Evolutionary conservation across 148 eudicot genomes (phyloP).

Genomic region (Rhododendron ovatum): DNA sequence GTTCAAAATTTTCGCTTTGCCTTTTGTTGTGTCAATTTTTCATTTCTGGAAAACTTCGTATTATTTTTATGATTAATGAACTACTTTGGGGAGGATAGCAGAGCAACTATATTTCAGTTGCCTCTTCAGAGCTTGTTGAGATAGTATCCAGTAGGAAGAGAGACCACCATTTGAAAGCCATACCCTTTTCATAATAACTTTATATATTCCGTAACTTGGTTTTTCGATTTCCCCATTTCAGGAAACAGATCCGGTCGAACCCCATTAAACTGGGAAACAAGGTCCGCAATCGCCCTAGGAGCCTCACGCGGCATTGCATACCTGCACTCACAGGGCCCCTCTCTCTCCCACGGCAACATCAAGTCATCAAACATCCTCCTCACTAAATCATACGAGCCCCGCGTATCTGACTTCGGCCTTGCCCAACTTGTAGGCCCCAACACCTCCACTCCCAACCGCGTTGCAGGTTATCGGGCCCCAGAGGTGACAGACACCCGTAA

Average conservation of each 20-base stretch:
- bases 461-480: constrained; percentile 82
- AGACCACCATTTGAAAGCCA: neutral
- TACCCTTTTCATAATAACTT: neutral
- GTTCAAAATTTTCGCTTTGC: neutral
- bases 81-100: neutral
- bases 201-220: neutral
- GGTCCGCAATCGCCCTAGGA: constrained; percentile 47
- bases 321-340: constrained; percentile 39
- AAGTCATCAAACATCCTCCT: constrained; percentile 65
- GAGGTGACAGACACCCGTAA: constrained; percentile 69
- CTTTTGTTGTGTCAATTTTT: neutral
- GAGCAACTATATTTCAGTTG: neutral
- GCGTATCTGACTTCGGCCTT: constrained; percentile 55
- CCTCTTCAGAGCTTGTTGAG: neutral
- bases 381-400: constrained; percentile 35
- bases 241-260: constrained; percentile 11
- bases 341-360: constrained; percentile 60
- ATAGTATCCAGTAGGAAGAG: neutral
- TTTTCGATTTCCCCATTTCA: neutral
- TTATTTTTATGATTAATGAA: neutral
- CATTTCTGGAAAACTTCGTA: neutral
- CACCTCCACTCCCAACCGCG: constrained; percentile 40
- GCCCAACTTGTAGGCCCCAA: constrained; percentile 27
- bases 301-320: constrained; percentile 51
- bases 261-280: constrained; percentile 53